These are phyloP conservation scores for Aspergillus japonicus DNA, from an alignment of 2,329 filamentous ascomycete genomes.

Conservation along the genomic window DNA sequence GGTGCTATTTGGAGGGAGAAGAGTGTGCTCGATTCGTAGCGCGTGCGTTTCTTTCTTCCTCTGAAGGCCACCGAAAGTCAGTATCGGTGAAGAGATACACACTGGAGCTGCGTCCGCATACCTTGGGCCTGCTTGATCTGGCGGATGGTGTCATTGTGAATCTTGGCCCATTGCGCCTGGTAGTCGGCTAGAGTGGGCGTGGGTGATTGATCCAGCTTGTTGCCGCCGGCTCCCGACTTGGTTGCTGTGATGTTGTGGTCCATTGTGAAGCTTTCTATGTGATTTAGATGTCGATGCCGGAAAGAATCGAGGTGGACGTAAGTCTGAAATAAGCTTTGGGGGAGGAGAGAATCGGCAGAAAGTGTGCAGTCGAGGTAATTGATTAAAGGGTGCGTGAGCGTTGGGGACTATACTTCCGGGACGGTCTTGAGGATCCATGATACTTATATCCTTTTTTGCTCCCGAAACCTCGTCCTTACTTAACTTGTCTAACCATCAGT, in stretches of 20 bases:
- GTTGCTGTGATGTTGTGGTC: constrained; percentile 1
- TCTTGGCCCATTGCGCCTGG: constrained; percentile 17
- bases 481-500: neutral
- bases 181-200: constrained; percentile 9
- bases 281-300: neutral
- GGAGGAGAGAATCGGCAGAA: neutral
- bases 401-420: neutral
- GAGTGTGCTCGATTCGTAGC: neutral
- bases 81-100: neutral
- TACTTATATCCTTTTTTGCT: neutral
- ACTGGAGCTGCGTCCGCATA: neutral
- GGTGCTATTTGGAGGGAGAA: neutral
- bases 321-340: neutral
- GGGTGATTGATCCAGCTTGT: neutral
- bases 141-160: constrained; percentile 18
- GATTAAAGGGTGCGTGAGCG: neutral
- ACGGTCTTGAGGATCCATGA: neutral
- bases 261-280: constrained; percentile 1
- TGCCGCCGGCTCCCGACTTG: neutral
- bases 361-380: neutral
- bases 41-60: constrained; percentile 4
- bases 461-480: neutral
- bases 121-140: constrained; percentile 18
- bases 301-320: neutral
- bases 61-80: neutral